These are phyloP conservation scores for Trichosporon faecale DNA, from an alignment of 1,284 basidiomycete species.

Conservation along the genomic window DNA sequence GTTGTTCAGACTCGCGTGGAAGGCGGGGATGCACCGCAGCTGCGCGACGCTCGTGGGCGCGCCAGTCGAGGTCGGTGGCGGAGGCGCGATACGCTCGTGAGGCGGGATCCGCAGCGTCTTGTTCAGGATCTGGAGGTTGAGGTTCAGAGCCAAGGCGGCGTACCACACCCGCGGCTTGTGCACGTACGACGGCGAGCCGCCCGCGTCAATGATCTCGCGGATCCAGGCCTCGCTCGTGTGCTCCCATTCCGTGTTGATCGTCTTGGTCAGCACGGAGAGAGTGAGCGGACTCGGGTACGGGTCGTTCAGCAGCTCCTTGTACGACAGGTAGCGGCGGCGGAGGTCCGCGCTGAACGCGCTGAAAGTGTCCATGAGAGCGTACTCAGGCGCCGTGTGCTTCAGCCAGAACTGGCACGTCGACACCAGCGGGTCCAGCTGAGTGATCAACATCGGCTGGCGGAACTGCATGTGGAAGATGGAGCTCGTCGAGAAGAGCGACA, in stretches of 20 bases:
- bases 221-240: slow-evolving; percentile 37
- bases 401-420: slow-evolving; percentile 30
- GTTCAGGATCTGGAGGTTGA: slow-evolving; percentile 42
- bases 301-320: slow-evolving; percentile 35
- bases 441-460: slow-evolving; percentile 40
- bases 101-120: slow-evolving; percentile 39
- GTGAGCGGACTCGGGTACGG: slow-evolving; percentile 30
- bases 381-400: slow-evolving; percentile 30
- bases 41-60: slow-evolving; percentile 10
- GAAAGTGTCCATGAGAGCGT: slow-evolving; percentile 33
- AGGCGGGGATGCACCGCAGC: slow-evolving; percentile 34
- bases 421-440: slow-evolving; percentile 36
- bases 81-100: slow-evolving; percentile 30
- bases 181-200: slow-evolving; percentile 30
- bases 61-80: slow-evolving; percentile 17
- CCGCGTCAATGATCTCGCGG: slow-evolving; percentile 37
- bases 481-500: slow-evolving; percentile 40
- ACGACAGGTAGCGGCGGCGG: slow-evolving; percentile 36
- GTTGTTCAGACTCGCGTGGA: slow-evolving; percentile 38
- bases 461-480: slow-evolving; percentile 47
- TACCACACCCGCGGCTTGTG: slow-evolving; percentile 41
- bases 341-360: slow-evolving; percentile 37
- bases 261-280: slow-evolving; percentile 34
- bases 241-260: slow-evolving; percentile 41
- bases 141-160: slow-evolving; percentile 34